A percentile compares a stretch with the other conserved stretches of the same genome.
phyloP scores from a whole-genome alignment of 495 filamentous ascomycete genomes.

The Aspergillus affinis region DNA sequence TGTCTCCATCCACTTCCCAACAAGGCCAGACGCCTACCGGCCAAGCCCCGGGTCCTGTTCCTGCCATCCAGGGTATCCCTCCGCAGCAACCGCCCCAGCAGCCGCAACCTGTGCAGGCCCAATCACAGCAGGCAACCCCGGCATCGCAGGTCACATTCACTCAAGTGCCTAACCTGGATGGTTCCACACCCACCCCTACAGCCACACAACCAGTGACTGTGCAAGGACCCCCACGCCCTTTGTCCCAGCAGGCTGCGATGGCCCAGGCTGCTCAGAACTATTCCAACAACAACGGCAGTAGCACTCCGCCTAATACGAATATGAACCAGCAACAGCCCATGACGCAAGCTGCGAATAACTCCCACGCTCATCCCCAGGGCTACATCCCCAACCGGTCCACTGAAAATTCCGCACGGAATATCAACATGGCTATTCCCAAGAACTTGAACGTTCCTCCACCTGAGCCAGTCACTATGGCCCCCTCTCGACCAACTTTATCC shows the following conservation, averaged over 20 bases:
- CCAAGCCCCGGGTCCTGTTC: conserved; percentile 32
- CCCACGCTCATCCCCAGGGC: conserved; percentile 54
- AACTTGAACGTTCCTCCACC: conserved; percentile 68
- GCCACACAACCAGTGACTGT: conserved; percentile 43
- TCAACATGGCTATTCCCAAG: conserved; percentile 76
- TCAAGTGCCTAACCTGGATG: conserved; percentile 35
- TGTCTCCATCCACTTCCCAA: conserved; percentile 41
- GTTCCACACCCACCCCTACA: conserved; percentile 42
- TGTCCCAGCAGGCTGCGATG: conserved; percentile 64
- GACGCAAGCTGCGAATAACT: conserved; percentile 32
- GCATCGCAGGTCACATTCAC: conserved; percentile 41
- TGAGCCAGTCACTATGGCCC: conserved; percentile 66
- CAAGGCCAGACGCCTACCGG: conserved; percentile 36
- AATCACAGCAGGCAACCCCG: conserved; percentile 34
- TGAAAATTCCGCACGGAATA: conserved; percentile 48
- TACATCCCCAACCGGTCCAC: conserved; percentile 49
- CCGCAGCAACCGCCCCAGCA: conserved; percentile 41
- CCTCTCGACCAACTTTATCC: conserved; percentile 73
- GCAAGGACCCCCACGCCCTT: conserved; percentile 54
- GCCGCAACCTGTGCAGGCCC: conserved; percentile 41
- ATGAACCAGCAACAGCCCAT: conserved; percentile 36
- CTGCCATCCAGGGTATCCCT: conserved; percentile 18
- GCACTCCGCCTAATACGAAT: conserved; percentile 30
- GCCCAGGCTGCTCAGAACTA: conserved; percentile 59
- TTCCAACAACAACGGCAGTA: conserved; percentile 38